phyloP scores from a whole-genome alignment of 305 asterid species.

The Fraxinus sp. region DNA sequence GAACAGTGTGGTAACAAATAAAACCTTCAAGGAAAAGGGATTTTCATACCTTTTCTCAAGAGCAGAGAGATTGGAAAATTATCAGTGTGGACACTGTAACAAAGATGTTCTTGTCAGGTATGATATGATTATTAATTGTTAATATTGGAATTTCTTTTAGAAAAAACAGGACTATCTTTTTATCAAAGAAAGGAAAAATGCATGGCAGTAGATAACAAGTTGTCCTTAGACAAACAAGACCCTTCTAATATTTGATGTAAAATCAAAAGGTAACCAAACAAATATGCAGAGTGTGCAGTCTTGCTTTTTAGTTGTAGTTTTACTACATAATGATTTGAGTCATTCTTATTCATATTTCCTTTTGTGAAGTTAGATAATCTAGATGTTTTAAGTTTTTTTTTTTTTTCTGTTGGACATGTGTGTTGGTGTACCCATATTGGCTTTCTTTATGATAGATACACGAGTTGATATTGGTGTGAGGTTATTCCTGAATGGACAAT shows the following conservation, averaged over 20 bases:
- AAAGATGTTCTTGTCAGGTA: conserved; percentile 79
- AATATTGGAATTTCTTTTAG: conserved; percentile 11
- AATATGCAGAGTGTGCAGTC: neutral
- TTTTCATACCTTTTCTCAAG: conserved; percentile 72
- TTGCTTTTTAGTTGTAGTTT: neutral
- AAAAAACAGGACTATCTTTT: conserved; percentile 10
- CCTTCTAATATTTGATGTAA: neutral
- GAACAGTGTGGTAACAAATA: conserved; percentile 32
- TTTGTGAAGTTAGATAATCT: neutral
- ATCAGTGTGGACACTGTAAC: conserved; percentile 74
- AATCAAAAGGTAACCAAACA: neutral
- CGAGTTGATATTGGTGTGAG: neutral
- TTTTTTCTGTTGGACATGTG: neutral
- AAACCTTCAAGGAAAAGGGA: conserved; percentile 53
- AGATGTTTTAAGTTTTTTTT: neutral
- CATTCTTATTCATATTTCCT: neutral
- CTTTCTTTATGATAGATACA: conserved; percentile 3
- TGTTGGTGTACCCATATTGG: neutral
- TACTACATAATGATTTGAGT: neutral
- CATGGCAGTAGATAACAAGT: neutral
- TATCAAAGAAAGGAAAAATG: neutral
- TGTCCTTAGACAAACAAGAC: neutral
- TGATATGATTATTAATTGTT: conserved; percentile 18
- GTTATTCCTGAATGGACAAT: conserved; percentile 13
- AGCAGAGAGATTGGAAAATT: conserved; percentile 57